Evolutionary conservation across 352 stramenopile genomes (phyloP).

Genomic region (Globisporangium paroecandrum): DNA sequence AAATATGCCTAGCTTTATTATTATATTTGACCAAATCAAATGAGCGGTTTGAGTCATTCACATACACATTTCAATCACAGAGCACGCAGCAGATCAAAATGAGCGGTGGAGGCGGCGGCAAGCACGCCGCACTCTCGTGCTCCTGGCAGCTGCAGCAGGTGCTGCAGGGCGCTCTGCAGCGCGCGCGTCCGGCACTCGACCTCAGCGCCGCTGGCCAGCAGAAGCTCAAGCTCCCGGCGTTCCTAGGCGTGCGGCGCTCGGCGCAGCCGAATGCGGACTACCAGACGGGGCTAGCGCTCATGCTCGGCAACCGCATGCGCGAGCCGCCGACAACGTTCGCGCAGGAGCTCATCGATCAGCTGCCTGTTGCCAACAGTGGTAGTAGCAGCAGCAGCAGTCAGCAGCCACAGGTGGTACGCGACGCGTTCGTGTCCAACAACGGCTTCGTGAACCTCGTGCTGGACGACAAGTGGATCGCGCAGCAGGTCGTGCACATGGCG

Average conservation of each 20-base stretch:
- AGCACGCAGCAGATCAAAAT: background rate
- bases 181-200: slow-evolving; percentile 30
- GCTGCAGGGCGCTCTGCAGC: slow-evolving; percentile 37
- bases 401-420: slow-evolving; percentile 19
- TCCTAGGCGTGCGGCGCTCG: slow-evolving; percentile 64
- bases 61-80: background rate
- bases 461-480: slow-evolving; percentile 63
- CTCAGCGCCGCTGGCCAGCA: slow-evolving; percentile 12
- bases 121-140: slow-evolving; percentile 39
- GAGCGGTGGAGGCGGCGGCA: slow-evolving; percentile 14
- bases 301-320: slow-evolving; percentile 45
- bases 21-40: background rate
- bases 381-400: background rate
- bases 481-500: slow-evolving; percentile 55
- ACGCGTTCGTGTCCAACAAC: slow-evolving; percentile 56
- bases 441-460: slow-evolving; percentile 83
- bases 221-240: slow-evolving; percentile 29
- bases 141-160: slow-evolving; percentile 43
- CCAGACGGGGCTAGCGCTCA: slow-evolving; percentile 66
- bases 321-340: slow-evolving; percentile 42
- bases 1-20: background rate
- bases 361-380: background rate
- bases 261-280: slow-evolving; percentile 65
- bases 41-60: background rate
- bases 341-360: slow-evolving; percentile 27